Conservation (phyloP, 257 asterid species). For the Scutellaria baicalensis region DNA sequence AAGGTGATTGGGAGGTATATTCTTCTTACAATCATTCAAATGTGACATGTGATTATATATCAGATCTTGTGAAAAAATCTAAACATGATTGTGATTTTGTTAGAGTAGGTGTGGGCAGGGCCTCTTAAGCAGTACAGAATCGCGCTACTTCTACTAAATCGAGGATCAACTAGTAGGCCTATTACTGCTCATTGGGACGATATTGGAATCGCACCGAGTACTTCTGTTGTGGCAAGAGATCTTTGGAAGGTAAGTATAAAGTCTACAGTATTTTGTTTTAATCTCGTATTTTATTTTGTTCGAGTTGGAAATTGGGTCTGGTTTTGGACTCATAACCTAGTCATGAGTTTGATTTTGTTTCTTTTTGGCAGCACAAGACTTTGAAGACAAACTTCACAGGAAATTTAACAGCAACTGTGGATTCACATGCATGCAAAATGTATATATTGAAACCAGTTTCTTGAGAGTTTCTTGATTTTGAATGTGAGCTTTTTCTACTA, state of each 20-base stretch:
- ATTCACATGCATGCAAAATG: conserved; percentile 67
- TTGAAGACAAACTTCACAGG: conserved; percentile 36
- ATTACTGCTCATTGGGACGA: conserved; percentile 81
- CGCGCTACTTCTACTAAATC: conserved; percentile 56
- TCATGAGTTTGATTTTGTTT: neutral
- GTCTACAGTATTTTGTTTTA: too few species aligned
- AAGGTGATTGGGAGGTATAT: conserved; percentile 66
- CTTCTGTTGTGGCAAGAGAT: conserved; percentile 45
- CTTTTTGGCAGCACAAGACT: conserved; percentile 49
- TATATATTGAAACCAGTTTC: conserved; percentile 41
- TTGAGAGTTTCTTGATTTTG: conserved; percentile 19
- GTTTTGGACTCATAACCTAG: too few species aligned
- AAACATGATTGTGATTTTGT: neutral
- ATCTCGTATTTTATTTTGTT: too few species aligned
- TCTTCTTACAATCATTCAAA: neutral
- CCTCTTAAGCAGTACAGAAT: conserved; percentile 57
- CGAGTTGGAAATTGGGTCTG: too few species aligned
- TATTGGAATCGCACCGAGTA: conserved; percentile 42
- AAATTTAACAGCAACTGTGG: conserved; percentile 53
- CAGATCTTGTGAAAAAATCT: neutral
- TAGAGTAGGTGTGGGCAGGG: conserved; percentile 72
- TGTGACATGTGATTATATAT: neutral
- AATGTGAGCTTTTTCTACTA: neutral
- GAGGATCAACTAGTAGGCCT: conserved; percentile 28
- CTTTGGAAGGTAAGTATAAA: conserved; percentile 58